Evolutionary conservation across 345 rosid species (phyloP), one percentile per base, ranked within the genome.

Genomic region (Eucalyptus sp.): DNA sequence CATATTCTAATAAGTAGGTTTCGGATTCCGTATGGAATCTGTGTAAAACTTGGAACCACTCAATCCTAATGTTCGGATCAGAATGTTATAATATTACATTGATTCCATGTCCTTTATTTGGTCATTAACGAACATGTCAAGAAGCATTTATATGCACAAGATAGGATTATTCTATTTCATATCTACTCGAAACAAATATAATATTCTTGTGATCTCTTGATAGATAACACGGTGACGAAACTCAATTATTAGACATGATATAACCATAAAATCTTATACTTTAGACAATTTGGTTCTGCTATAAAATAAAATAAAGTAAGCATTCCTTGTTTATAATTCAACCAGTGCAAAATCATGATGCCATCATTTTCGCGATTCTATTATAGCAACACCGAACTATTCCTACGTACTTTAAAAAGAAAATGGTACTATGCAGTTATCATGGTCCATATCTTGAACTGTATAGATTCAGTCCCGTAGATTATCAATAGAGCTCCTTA

Each of bases 1-100:
- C 2, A 20, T 52, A 52, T 52, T 18, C 10, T 52, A 52, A 52
- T 1, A 17, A 1, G 9, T 51, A 20, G 25, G 8, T 52, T 52
- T 18, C 0, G 0, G 4, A 2, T 52, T 52, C 58, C 25, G 0
- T 52, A 3, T 20, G 25, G 0, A 52, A 52, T 7, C 2, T 20
- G 0, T 52, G 18, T 52, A 18, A 2, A 52, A 52, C 25, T 10
- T 8, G 2, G 24, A 52, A 18, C 56, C 0, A 52, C 24, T 52
- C 1, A 52, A 52, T 52, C 10, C 10, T 52, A 52, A 60, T 60
- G 7, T 27, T 60, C 2, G 1, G 2, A 29, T 25, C 31, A 13
- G 0, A 27, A 62, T 62, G 14, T 13, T 29, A 27, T 6, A 29
- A 12, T 27, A 29, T 6, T 5, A 62, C n/a, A 62, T 29, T 27